Conservation (phyloP, 1,284 basidiomycete species). For the Puccinia coronata region DNA sequence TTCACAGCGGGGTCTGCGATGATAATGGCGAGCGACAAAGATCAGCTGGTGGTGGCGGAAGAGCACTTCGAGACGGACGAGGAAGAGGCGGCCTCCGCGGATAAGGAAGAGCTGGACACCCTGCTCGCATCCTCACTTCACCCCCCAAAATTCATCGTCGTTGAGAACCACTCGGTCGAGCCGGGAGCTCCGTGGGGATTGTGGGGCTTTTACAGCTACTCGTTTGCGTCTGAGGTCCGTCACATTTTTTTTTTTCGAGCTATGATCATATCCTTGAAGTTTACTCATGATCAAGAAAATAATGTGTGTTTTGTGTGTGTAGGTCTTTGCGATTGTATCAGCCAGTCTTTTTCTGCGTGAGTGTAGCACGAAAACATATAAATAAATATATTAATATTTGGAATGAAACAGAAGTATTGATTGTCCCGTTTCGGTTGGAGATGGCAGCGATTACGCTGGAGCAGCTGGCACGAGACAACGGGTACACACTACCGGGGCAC, state of each 20-base stretch:
- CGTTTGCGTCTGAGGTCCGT: constrained; percentile 45
- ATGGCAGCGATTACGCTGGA: constrained; percentile 78
- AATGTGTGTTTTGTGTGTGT: background rate
- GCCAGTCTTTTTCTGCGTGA: constrained; percentile 36
- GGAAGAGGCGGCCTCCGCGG: no score
- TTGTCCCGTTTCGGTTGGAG: no score
- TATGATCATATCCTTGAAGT: background rate
- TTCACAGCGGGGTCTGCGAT: no score
- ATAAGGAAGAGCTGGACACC: constrained; percentile 1
- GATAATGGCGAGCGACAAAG: background rate
- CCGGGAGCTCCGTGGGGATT: background rate
- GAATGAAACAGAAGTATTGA: no score
- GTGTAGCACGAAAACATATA: constrained; percentile 62
- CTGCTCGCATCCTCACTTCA: background rate
- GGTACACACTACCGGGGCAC: constrained; percentile 69
- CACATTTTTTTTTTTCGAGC: background rate
- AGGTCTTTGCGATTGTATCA: constrained; percentile 44
- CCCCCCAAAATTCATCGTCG: no score
- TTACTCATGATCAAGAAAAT: background rate
- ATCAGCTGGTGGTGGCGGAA: no score
- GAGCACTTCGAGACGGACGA: background rate
- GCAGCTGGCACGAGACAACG: constrained; percentile 79
- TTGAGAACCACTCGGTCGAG: background rate
- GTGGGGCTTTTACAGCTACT: constrained; percentile 46
- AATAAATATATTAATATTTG: constrained; percentile 69